Base-by-base conservation (phyloP, 148 eudicot species). In the Rhododendron griersonianum region DNA sequence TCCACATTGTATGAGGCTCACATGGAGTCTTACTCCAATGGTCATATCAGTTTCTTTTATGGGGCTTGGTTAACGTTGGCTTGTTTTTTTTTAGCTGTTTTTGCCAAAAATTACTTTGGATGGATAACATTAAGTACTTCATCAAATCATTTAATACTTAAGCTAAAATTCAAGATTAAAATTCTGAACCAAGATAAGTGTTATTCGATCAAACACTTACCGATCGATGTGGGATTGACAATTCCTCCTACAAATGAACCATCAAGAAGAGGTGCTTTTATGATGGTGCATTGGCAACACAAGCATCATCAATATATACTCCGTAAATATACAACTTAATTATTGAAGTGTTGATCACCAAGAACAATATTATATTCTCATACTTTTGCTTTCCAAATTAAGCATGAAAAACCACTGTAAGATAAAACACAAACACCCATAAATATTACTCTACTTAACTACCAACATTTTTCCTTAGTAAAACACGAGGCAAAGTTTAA, bases 271-370 rank as follows among this genome's bases (percentile, higher is more conserved):
- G 6, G 76, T 13, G 41, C 19, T 30, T 35, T 4, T 10, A 28
- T 71, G 39, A 28, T 71, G 76, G 30, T 30, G 76, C 76, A 30
- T 71, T 71, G 15, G 39, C 39, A 71, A 2, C 76, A 71, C 37
- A 71, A 71, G 76, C 76, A 71, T 71, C 76, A 71, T 71, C 76
- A 33, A 71, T 67, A 25, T 67, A 65, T 65, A 65, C 8, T 41
- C 7, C 45, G 76, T 35, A 50, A 28, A 48, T 80, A 67, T 83
- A 83, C 78, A 83, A 82, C 51, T 67, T 83, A 35, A 35, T 35
- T 35, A 83, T 69, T 83, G 14, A 83, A 67, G 33, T 16, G 55
- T 67, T 83, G n/a, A 67, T 67, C 59, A 78, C 86, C 80, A 79
- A 84, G 39, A 71, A 33, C 76, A 71, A 71, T 21, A 82, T 41